Evolutionary conservation across 805 yeast genomes (phyloP), one percentile per base, ranked within the genome.

Genomic region (Pichia californica): DNA sequence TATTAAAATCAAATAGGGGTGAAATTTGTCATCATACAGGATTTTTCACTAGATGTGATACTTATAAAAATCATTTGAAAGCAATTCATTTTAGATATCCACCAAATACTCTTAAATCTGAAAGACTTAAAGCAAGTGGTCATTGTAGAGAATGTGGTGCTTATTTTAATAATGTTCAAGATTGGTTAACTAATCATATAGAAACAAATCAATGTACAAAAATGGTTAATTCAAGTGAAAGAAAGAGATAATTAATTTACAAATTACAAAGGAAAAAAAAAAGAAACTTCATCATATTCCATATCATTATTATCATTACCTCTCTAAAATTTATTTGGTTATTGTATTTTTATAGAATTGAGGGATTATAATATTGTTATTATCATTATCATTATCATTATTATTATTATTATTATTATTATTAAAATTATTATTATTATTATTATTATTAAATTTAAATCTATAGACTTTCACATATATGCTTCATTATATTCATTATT

Each of bases 51-150:
- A 72, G 97, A 40, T 84, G 96, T 59, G 97, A 88, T 59, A 88
- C 97, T 5, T 88, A 78, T 66, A 88, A 88, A 58, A 88, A 88
- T 63, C 97, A 88, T 63, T 69, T 88, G 48, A 86, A 85, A 60
- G 94, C 96, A 2, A 73, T 88, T 48, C 97, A 88, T 58, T 88
- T 88, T 61, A 83, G 77, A 51, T 88, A 88, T 62, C 96, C 96
- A 5, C 74, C 74, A 31, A 95, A 95, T 7, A 88, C 95, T 4
- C 77, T 81, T 57, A 87, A 88, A 63, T 79, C 76, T 48, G 83
- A 86, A 54, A 73, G 97, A 49, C 61, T 64, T 18, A 73, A 76
- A 40, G 85, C 81, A 33, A 61, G 71, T 18, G 97, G 97, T 7
- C 69, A 68, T 44, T 89, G 97, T 64, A 79, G 80, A 54, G 82